Evolutionary conservation across 148 eudicot species (phyloP).

Genomic region (Camellia sinensis): DNA sequence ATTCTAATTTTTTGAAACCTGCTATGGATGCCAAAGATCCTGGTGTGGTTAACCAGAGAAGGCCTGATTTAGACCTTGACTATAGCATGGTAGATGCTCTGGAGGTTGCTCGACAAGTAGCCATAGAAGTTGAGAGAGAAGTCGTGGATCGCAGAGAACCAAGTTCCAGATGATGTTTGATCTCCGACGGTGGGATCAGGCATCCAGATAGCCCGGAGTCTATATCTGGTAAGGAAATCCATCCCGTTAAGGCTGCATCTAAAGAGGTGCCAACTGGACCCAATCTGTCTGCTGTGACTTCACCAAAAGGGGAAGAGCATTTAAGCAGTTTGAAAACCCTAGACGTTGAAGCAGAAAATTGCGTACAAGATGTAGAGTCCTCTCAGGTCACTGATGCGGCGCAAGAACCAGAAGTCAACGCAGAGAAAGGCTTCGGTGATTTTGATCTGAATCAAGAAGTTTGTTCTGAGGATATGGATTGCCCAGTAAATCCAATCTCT

Average conservation of each 20-base stretch:
- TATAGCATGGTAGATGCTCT: conserved; percentile 75
- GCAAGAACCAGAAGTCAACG: conserved; percentile 31
- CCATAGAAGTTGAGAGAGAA: conserved; percentile 79
- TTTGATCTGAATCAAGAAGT: conserved; percentile 79
- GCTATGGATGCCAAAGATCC: conserved; percentile 22
- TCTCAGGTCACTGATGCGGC: conserved; percentile 52
- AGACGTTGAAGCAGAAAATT: conserved; percentile 31
- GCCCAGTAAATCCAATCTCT: conserved; percentile 34
- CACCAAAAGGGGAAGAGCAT: conserved; percentile 19
- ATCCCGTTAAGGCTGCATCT: conserved; percentile 22
- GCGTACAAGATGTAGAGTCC: conserved; percentile 40
- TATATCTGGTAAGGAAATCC: conserved; percentile 30
- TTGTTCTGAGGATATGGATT: conserved; percentile 47
- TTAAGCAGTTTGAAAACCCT: conserved; percentile 22
- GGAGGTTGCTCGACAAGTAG: conserved; percentile 82
- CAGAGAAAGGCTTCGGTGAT: conserved; percentile 31
- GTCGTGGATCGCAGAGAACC: conserved; percentile 53
- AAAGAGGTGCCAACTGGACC: conserved; percentile 31
- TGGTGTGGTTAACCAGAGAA: conserved; percentile 33
- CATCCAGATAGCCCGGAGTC: conserved; percentile 44
- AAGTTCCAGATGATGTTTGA: no score
- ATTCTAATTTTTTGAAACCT: conserved; percentile 30
- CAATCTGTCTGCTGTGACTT: conserved; percentile 25
- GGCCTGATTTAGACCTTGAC: conserved; percentile 55
- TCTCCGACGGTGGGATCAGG: conserved; percentile 24